These are phyloP conservation scores for Colletotrichum sp. DNA, from an alignment of 2,329 filamentous ascomycete genomes.

Conservation along the genomic window DNA sequence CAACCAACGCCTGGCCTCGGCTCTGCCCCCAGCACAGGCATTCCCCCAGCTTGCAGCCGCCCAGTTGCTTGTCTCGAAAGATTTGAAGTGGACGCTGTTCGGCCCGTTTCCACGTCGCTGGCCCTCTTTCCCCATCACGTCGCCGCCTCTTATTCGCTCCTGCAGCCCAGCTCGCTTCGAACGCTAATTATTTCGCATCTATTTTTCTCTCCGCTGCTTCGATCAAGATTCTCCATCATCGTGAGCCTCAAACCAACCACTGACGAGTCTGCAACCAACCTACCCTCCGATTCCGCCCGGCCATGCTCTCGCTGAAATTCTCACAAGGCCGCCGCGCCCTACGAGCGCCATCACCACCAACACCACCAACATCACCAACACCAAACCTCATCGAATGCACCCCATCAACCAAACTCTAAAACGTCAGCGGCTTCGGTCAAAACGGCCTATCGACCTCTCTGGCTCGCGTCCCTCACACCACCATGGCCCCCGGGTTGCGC, in stretches of 20 bases:
- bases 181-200: conserved; percentile 14
- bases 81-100: background rate
- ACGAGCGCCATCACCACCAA: background rate
- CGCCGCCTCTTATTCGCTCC: background rate
- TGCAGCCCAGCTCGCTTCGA: background rate
- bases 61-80: background rate
- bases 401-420: background rate
- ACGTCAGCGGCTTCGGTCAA: background rate
- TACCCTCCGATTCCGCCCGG: background rate
- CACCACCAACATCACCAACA: background rate
- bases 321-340: background rate
- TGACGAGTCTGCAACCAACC: background rate
- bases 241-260: background rate
- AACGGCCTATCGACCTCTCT: background rate
- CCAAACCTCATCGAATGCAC: background rate
- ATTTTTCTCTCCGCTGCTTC: background rate
- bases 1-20: background rate
- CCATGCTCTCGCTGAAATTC: background rate
- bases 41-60: background rate
- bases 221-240: background rate
- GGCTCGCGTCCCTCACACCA: background rate
- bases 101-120: conserved; percentile 9
- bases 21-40: background rate
- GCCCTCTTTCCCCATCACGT: background rate
- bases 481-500: background rate